Evolutionary conservation across 2,329 filamentous ascomycete genomes (phyloP).

Genomic region (Emergomyces orientalis): DNA sequence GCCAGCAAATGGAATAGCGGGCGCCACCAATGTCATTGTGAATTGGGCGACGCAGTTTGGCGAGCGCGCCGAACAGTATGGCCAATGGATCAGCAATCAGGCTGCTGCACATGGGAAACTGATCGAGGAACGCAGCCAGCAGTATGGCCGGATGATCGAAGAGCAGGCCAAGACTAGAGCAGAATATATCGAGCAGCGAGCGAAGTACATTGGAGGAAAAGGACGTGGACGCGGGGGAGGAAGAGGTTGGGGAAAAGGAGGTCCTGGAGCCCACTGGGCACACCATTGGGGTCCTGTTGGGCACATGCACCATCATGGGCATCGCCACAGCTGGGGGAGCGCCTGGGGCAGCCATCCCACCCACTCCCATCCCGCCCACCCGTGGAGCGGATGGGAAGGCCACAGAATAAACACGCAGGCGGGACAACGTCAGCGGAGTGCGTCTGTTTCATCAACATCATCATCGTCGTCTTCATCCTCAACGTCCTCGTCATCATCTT

Average conservation of each 20-base stretch:
- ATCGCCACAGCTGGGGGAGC: not conserved
- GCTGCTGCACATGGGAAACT: conserved; percentile 28
- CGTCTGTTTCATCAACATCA: conserved; percentile 13
- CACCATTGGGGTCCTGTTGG: not conserved
- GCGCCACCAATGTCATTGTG: conserved; percentile 8
- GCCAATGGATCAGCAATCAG: conserved; percentile 30
- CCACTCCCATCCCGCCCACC: not conserved
- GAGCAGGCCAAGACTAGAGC: conserved; percentile 31
- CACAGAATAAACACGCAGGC: not conserved
- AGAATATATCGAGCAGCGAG: conserved; percentile 32
- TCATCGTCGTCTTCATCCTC: conserved; percentile 11
- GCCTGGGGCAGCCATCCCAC: not conserved
- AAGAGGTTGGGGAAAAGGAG: not conserved
- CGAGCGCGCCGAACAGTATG: conserved; percentile 33
- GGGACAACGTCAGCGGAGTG: not conserved
- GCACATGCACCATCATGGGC: not conserved
- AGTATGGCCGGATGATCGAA: conserved; percentile 32
- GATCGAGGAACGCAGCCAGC: conserved; percentile 27
- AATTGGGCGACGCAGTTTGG: conserved; percentile 29
- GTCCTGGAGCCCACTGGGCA: not conserved
- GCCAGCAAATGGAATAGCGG: conserved; percentile 17
- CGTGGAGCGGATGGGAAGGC: conserved; percentile 2
- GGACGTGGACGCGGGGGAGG: conserved; percentile 8
- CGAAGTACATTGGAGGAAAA: conserved; percentile 22
- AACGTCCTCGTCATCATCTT: conserved; percentile 11